Base-by-base conservation (phyloP, 169 alveolate genomes). In the Perkinsus olseni region DNA sequence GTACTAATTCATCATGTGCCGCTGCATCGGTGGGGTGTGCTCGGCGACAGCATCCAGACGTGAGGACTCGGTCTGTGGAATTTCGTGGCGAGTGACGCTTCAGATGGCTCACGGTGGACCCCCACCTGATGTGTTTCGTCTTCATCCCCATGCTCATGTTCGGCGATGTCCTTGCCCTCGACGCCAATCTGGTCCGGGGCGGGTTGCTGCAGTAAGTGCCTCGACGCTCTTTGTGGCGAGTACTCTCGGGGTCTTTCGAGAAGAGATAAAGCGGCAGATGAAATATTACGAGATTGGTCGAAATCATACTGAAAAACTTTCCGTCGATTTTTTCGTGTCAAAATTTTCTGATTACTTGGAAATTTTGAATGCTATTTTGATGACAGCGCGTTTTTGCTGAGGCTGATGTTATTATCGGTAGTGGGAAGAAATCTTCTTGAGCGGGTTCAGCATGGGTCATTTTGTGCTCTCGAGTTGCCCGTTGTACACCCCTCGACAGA, bases 51-150 rank as follows among this genome's bases (percentile, higher is more conserved):
- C 31, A 62, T 62, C 31, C 37, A 62, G 82, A 62, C 37, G 82
- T 62, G 17, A 62, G 36, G 28, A 13, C 17, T 21, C 31, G 3
- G 11, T 11, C 50, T 40, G 17, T 3, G 36, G 28, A 62, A 62
- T 62, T 62, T 62, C 82, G 82, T 62, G 82, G 82, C 82, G 82
- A 62, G 82, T 62, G 82, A 62, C 82, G 82, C 10, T 62, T 62
- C 82, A 62, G 82, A 3, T 62, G 82, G 82, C 34, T 62, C 8
- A 8, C 17, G 4, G 82, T 62, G 36, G 82, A 62, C 17, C 82
- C 82, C 8, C 82, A 62, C 10, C 82, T 62, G 31, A 8, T 62
- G 8, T 62, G 82, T 24, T 62, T 62, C 34, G 82, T 62, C 28
- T 62, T 62, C 82, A 62, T 62, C 82, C 82, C 82, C 0, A 62